Evolutionary conservation across 495 filamentous ascomycete genomes (phyloP).

Genomic region (Talaromyces proteolyticus): DNA sequence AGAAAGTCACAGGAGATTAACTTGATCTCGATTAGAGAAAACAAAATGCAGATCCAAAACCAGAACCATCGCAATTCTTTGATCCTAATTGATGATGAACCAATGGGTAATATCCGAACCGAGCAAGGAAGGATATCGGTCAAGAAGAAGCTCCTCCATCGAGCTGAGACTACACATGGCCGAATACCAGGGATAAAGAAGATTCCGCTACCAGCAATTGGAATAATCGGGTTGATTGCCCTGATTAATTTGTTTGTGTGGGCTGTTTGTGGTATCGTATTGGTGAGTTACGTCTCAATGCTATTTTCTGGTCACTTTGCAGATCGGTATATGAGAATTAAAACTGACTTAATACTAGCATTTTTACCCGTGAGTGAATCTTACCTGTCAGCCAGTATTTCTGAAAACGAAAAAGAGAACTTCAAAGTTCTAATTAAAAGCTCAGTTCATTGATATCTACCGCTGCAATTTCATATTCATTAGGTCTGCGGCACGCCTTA

Average conservation of each 20-base stretch:
- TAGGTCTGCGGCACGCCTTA: conserved; percentile 89
- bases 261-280: conserved; percentile 63
- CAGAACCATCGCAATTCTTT: no score
- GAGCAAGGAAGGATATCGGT: background rate
- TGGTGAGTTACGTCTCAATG: conserved; percentile 32
- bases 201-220: conserved; percentile 60
- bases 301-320: background rate
- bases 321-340: background rate
- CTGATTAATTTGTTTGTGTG: conserved; percentile 66
- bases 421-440: background rate
- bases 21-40: no score
- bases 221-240: conserved; percentile 60
- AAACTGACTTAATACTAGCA: conserved; percentile 14
- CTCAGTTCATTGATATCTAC: conserved; percentile 62
- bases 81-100: no score
- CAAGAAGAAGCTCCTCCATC: conserved; percentile 17
- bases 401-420: background rate
- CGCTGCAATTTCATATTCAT: conserved; percentile 78
- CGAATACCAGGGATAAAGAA: conserved; percentile 44
- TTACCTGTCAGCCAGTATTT: no score
- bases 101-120: no score
- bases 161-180: conserved; percentile 35
- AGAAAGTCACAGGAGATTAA: no score
- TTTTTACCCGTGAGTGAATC: conserved; percentile 22
- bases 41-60: background rate